A percentile compares a stretch with the other conserved stretches of the same genome.
Evolutionary conservation across 2,329 filamentous ascomycete genomes (phyloP).

Genomic region (Pestalotiopsis sp.): DNA sequence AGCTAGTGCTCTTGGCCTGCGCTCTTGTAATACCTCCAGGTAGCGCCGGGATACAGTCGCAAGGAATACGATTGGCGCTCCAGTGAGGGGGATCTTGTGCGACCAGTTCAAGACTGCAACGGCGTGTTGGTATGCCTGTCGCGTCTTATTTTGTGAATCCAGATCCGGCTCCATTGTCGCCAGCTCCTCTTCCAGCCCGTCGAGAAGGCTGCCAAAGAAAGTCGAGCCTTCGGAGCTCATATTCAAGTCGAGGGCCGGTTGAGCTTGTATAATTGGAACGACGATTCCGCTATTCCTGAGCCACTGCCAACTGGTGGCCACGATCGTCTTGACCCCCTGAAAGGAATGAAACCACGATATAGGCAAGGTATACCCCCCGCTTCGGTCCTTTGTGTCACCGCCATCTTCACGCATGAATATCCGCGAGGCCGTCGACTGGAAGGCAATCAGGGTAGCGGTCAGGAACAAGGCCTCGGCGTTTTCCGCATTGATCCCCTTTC

Average conservation of each 20-base stretch:
- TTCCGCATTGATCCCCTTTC: slow-evolving; percentile 55
- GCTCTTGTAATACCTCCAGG: slow-evolving; percentile 59
- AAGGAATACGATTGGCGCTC: slow-evolving; percentile 63
- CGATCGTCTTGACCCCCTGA: slow-evolving; percentile 67
- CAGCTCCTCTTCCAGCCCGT: slow-evolving; percentile 59
- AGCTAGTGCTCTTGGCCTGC: slow-evolving; percentile 62
- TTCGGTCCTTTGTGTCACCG: slow-evolving; percentile 38
- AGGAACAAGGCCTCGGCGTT: slow-evolving; percentile 67
- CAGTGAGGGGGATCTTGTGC: slow-evolving; percentile 60
- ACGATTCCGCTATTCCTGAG: slow-evolving; percentile 59
- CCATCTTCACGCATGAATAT: slow-evolving; percentile 61
- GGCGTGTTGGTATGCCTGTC: slow-evolving; percentile 63
- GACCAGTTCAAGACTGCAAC: slow-evolving; percentile 70
- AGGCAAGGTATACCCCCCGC: slow-evolving; percentile 56
- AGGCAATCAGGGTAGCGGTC: slow-evolving; percentile 64
- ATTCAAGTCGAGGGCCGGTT: slow-evolving; percentile 63
- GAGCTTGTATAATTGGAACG: slow-evolving; percentile 63
- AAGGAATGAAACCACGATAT: slow-evolving; percentile 69
- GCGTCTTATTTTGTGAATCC: slow-evolving; percentile 32
- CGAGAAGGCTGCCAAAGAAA: slow-evolving; percentile 63
- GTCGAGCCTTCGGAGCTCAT: slow-evolving; percentile 53
- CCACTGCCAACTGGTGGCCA: slow-evolving; percentile 66
- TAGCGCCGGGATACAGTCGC: slow-evolving; percentile 64
- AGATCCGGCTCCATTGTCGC: slow-evolving; percentile 28
- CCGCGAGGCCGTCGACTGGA: slow-evolving; percentile 66